Conservation (phyloP, 2,329 filamentous ascomycete genomes). For the Pseudogymnoascus sp. region DNA sequence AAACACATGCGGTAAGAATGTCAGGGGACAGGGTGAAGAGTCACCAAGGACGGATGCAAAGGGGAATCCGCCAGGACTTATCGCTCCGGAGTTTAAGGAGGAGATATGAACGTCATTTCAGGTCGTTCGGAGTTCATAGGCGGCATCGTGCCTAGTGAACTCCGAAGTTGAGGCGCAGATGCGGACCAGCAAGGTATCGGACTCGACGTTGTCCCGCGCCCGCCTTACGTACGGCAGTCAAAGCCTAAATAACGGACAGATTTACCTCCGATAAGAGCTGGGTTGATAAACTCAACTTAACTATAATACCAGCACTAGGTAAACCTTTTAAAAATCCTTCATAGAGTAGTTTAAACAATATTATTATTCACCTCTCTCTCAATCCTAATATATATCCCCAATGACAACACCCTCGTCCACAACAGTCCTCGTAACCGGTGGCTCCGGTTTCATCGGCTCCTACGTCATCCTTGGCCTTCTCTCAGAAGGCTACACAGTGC, state of each 20-base stretch:
- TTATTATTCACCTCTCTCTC: neutral
- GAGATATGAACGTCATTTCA: slow-evolving; percentile 25
- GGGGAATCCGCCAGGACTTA: neutral
- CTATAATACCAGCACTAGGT: neutral
- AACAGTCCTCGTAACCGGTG: slow-evolving; percentile 28
- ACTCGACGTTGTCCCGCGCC: neutral
- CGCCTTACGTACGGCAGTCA: neutral
- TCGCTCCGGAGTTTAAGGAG: slow-evolving; percentile 28
- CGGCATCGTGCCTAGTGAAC: slow-evolving; percentile 25
- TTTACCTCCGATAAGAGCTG: neutral
- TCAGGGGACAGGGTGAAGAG: neutral
- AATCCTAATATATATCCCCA: no score
- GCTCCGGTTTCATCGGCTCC: slow-evolving; percentile 29
- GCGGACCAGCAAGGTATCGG: neutral
- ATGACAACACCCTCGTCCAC: slow-evolving; percentile 14
- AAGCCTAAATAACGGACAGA: neutral
- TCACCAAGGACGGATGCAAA: neutral
- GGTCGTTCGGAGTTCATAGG: slow-evolving; percentile 26
- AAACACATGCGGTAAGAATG: neutral
- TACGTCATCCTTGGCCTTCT: slow-evolving; percentile 28
- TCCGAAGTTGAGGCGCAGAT: slow-evolving; percentile 11
- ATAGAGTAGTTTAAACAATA: neutral
- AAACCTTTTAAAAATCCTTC: neutral
- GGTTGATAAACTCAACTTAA: neutral
- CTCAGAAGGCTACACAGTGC: slow-evolving; percentile 25